phyloP scores from a whole-genome alignment of 208 protist genomes.

The Acanthamoeba lenticulata region DNA sequence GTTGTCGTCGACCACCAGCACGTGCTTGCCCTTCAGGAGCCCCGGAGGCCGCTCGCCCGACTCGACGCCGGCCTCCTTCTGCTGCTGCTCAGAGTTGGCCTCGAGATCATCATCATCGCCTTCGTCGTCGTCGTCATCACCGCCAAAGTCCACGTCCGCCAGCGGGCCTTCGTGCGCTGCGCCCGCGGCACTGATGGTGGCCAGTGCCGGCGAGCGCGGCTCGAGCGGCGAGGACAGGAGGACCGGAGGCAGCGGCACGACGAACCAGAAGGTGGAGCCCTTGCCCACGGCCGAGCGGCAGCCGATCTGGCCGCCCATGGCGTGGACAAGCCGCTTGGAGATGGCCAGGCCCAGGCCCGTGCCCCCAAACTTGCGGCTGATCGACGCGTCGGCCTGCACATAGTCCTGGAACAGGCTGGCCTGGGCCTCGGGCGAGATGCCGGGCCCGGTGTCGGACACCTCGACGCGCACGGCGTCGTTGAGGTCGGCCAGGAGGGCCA shows the following conservation, averaged over 20 bases:
- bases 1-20: background rate
- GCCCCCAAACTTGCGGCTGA: background rate
- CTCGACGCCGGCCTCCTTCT: no score
- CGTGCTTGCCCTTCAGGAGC: background rate
- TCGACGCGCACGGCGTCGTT: background rate
- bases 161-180: background rate
- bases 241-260: background rate
- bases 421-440: background rate
- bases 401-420: background rate
- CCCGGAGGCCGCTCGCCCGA: no score
- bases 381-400: background rate
- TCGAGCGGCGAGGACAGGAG: no score
- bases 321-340: background rate
- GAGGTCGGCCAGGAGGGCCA: background rate
- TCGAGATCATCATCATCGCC: background rate
- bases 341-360: background rate
- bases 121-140: background rate
- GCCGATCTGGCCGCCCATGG: constrained; percentile 35
- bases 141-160: no score
- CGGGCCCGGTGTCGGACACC: background rate
- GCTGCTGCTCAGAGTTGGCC: no score
- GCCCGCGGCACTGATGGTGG: background rate
- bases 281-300: background rate
- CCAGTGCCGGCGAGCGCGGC: background rate
- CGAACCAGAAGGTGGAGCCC: constrained; percentile 54